phyloP scores from a whole-genome alignment of 805 yeast species.

The Pichia heedii region DNA sequence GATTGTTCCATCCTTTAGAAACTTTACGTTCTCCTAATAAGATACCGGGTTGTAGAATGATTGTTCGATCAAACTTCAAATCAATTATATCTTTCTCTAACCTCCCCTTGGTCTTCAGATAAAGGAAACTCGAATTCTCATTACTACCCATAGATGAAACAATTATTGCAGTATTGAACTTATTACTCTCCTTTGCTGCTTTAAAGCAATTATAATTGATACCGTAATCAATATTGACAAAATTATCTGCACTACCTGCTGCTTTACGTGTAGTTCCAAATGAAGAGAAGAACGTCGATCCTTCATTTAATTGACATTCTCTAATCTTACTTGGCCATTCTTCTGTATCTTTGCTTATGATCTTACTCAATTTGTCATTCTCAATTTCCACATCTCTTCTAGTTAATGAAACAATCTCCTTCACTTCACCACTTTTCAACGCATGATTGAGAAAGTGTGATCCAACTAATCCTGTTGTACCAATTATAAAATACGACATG shows the following conservation, averaged over 20 bases:
- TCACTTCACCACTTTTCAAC: conserved; percentile 27
- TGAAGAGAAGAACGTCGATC: conserved; percentile 47
- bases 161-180: conserved; percentile 53
- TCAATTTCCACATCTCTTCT: conserved; percentile 33
- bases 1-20: conserved; percentile 31
- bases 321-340: conserved; percentile 38
- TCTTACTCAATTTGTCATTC: conserved; percentile 22
- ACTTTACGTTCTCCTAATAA: conserved; percentile 54
- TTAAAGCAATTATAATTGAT: conserved; percentile 59
- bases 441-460: conserved; percentile 41
- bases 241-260: conserved; percentile 69
- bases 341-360: conserved; percentile 37
- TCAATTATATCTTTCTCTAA: conserved; percentile 59
- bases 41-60: conserved; percentile 72
- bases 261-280: conserved; percentile 68
- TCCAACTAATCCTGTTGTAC: conserved; percentile 80
- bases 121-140: conserved; percentile 47
- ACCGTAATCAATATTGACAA: conserved; percentile 66
- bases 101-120: conserved; percentile 63
- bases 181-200: conserved; percentile 62
- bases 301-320: conserved; percentile 22
- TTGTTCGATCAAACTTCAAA: conserved; percentile 58
- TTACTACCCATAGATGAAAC: conserved; percentile 63
- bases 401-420: conserved; percentile 39
- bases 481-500: conserved; percentile 35